Evolutionary conservation across 148 eudicot species (phyloP), one percentile per base, ranked within the genome.

Genomic region (Fagopyrum esculentum): DNA sequence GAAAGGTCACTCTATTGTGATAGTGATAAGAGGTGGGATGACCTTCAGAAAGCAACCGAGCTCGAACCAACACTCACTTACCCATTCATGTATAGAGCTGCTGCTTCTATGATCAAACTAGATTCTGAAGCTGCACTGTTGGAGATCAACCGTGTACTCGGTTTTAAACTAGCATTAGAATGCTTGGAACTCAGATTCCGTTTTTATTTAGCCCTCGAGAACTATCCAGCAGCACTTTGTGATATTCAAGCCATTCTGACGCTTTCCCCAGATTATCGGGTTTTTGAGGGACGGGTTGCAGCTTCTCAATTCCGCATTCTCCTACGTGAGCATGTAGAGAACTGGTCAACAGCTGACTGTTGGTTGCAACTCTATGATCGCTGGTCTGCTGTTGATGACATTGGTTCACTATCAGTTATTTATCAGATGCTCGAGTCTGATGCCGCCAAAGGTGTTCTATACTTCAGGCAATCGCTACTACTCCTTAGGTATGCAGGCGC

Each of bases 351-450:
- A 50, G 99, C 97, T 15, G 99, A 95, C 82, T 95, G 97, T 73
- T 95, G 99, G 99, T 83, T 95, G 78, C 91, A 88, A 73, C 76
- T 95, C 61, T 92, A 95, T 84, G 98, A 95, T 77, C 78, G 91
- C 69, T 95, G 99, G 99, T 95, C 98, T 77, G 81, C 96, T 9
- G 99, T 95, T 47, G 99, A 95, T 88, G 99, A 95, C 84, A 90
- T 95, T 76, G 99, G 99, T 69, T 95, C 99, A 44, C 77, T 95
- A 22, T 90, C 99, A 46, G 97, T 92, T 57, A 88, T 95, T 56
- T 91, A 87, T 73, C 99, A 95, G 79, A 95, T 95, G 99, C 90
- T 95, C 51, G 93, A 89, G 74, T 89, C 93, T 54, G 99, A 92
- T 82, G 87, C 97, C 12, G 88, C 92, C 0, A 95, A 89, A 80